These are phyloP conservation scores for Pseudonectria buxi DNA, from an alignment of 2,329 filamentous ascomycete genomes.

Conservation along the genomic window DNA sequence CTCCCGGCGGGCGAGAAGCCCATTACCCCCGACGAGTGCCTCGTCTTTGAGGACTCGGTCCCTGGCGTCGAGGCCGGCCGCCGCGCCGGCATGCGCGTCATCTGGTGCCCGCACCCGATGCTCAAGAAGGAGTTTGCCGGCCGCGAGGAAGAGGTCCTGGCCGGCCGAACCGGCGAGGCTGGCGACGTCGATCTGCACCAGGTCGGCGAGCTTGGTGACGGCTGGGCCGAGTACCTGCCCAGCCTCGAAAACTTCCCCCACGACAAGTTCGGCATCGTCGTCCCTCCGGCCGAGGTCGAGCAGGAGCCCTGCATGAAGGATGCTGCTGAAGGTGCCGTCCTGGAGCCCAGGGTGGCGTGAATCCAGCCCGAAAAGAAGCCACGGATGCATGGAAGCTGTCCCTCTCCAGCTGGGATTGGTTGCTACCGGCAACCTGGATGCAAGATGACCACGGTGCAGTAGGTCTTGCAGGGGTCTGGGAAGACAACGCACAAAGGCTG, in stretches of 20 bases:
- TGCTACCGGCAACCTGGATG: too few relatives aligned
- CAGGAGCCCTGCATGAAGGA: constrained; percentile 37
- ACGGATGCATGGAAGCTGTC: constrained; percentile 1
- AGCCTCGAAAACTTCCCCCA: constrained; percentile 51
- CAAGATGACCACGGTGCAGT: too few relatives aligned
- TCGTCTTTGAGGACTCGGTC: constrained; percentile 95
- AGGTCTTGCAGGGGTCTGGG: too few relatives aligned
- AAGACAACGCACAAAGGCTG: too few relatives aligned
- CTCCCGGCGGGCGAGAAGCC: constrained; percentile 55
- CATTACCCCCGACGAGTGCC: constrained; percentile 76
- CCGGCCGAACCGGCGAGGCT: constrained; percentile 69
- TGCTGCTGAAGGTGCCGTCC: constrained; percentile 6
- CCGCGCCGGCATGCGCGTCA: constrained; percentile 86
- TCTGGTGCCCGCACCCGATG: constrained; percentile 84
- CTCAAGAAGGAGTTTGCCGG: constrained; percentile 70
- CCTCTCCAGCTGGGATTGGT: too few relatives aligned
- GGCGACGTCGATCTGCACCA: constrained; percentile 47
- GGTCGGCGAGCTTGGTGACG: constrained; percentile 51
- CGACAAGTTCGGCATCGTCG: constrained; percentile 50
- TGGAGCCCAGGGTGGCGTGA: constrained; percentile 9
- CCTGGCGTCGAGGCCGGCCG: constrained; percentile 87
- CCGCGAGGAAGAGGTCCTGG: constrained; percentile 73
- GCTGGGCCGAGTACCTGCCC: constrained; percentile 51
- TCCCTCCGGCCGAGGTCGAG: constrained; percentile 38
- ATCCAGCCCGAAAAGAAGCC: neutral